Evolutionary conservation across 345 rosid genomes (phyloP), one percentile per base, ranked within the genome.

Genomic region (Rhodamnia argentea): DNA sequence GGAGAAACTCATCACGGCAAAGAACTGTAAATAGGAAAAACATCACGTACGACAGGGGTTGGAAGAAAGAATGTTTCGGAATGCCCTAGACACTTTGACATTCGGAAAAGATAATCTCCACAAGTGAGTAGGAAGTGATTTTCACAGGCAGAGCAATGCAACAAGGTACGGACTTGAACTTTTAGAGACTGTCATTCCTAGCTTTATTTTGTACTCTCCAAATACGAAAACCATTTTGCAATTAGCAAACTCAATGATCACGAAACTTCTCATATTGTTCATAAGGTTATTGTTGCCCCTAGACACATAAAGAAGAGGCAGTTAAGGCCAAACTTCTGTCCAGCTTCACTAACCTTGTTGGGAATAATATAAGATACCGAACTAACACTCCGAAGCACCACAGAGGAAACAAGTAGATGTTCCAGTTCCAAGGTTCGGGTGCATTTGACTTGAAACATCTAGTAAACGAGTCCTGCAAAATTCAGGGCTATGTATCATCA

Each of bases 401-500:
- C n/a, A 95, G 88, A 64, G 99, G 99, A 91, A 98, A 96, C 87
- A 98, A 86, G 87, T 94, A 98, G 50, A 94, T 83, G 85, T 96
- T 96, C 98, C 99, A 96, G 87, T 95, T 98, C 99, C 99, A 95
- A n/a, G 96, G 99, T 83, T 98, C 99, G 2, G 98, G 96, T n/a
- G 96, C 91, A 92, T 90, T 98, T 5, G 97, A 96, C 92, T 96
- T 98, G 88, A 98, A 96, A 90, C 99, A 98, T 82, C 98, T 88
- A 5, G 99, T 96, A 89, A 98, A 96, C 0, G 99, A 91, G 82
- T 98, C 99, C 99, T 98, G 90, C 62, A 81, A 44, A 15, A 52
- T 26, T 70, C 47, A 70, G 47, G 7, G 78, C 44, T 4, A 32
- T 40, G 5, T 70, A 32, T 70, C 78, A 70, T 70, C 47, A 70